A percentile compares a stretch with the other conserved stretches of the same genome.
phyloP scores from a whole-genome alignment of 2,329 filamentous ascomycete species.

The Arthrobotrys megalospora region DNA sequence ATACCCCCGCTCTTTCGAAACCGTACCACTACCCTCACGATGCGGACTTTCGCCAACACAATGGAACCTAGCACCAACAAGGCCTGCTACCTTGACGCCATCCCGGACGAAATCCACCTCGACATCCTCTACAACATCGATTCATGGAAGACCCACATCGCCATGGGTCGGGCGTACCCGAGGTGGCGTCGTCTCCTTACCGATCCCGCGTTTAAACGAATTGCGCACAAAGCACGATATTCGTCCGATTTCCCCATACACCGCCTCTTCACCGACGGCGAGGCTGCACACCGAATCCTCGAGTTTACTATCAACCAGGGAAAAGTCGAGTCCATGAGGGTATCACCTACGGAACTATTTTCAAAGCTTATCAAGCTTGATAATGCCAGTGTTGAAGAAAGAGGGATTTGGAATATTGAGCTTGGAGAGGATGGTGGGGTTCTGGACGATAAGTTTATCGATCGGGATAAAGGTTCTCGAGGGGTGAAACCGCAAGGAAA shows the following conservation, averaged over 20 bases:
- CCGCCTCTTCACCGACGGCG: conserved; percentile 13
- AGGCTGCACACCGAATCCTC: conserved; percentile 8
- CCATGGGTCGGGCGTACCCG: conserved; percentile 7
- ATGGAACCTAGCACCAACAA: background rate
- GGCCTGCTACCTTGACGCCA: background rate
- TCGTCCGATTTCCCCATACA: conserved; percentile 10
- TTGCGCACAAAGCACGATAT: conserved; percentile 21
- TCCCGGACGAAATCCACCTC: conserved; percentile 19
- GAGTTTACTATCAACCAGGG: conserved; percentile 1
- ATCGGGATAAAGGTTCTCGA: conserved; percentile 4
- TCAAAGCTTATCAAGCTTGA: conserved; percentile 9
- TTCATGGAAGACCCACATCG: conserved; percentile 27
- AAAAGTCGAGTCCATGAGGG: background rate
- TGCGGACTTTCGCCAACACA: background rate
- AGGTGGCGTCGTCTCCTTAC: conserved; percentile 1
- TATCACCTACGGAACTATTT: conserved; percentile 12
- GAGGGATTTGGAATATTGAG: conserved; percentile 24
- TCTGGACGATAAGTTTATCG: conserved; percentile 18
- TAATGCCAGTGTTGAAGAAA: conserved; percentile 21
- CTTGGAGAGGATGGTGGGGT: conserved; percentile 12
- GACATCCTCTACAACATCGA: conserved; percentile 18
- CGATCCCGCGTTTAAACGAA: conserved; percentile 10
- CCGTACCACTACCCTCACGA: background rate
- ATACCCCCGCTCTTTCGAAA: too few species aligned
- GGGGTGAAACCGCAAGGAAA: background rate